phyloP scores from a whole-genome alignment of 139 green algal genomes.

The Closterium sp. region DNA sequence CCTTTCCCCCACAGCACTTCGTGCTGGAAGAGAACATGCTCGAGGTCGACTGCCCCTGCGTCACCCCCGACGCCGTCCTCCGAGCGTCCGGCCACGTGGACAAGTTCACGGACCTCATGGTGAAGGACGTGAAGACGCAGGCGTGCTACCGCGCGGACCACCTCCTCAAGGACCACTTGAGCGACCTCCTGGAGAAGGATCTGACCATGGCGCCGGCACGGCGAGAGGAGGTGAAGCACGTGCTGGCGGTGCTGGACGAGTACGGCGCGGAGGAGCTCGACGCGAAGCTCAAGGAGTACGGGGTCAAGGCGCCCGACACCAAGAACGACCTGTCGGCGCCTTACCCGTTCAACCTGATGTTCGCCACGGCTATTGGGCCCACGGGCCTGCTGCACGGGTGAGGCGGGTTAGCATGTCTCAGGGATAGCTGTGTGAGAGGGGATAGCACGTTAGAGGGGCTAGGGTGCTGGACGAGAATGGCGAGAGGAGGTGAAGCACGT shows the following conservation, averaged over 20 bases:
- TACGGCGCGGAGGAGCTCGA: conserved; percentile 75
- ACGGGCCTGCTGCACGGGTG: conserved; percentile 31
- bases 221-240: conserved; percentile 65
- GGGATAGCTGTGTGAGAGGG: not conserved
- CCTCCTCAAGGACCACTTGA: conserved; percentile 83
- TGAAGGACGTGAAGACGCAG: conserved; percentile 82
- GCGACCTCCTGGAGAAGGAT: conserved; percentile 83
- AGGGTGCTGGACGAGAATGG: too few species aligned
- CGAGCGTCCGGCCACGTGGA: conserved; percentile 95
- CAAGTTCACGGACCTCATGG: conserved; percentile 97
- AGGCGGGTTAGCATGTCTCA: not conserved
- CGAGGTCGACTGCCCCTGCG: conserved; percentile 94
- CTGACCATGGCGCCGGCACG: conserved; percentile 61
- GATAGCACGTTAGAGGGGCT: too few species aligned
- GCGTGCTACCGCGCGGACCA: conserved; percentile 80
- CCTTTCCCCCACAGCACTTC: conserved; percentile 79
- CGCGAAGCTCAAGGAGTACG: conserved; percentile 73
- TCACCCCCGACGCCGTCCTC: conserved; percentile 93
- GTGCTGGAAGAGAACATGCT: conserved; percentile 98
- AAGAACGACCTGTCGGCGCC: conserved; percentile 85
- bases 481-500: conserved; percentile 67
- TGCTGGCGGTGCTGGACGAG: conserved; percentile 83
- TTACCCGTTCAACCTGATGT: conserved; percentile 99
- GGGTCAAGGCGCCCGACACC: conserved; percentile 87
- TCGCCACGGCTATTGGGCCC: conserved; percentile 66